Evolutionary conservation across 2,329 filamentous ascomycete species (phyloP).

Genomic region (Pseudocercospora musae): DNA sequence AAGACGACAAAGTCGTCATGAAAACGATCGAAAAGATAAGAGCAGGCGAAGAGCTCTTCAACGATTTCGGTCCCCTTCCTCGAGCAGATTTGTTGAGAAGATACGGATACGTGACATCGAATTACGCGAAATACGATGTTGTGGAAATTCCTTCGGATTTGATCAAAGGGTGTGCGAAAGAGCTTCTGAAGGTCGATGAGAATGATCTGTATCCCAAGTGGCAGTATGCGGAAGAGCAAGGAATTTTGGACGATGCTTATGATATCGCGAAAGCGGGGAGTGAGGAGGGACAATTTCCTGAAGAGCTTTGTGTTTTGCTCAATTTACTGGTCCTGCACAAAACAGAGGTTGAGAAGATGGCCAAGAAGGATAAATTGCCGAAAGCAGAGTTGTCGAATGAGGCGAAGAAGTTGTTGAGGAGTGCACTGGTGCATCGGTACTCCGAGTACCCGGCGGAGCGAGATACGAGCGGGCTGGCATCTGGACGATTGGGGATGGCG

Average conservation of each 20-base stretch:
- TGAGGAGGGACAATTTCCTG: conserved; percentile 37
- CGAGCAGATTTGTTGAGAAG: conserved; percentile 77
- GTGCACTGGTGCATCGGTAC: conserved; percentile 40
- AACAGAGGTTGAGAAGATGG: conserved; percentile 42
- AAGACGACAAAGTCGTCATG: conserved; percentile 62
- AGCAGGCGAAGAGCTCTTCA: conserved; percentile 74
- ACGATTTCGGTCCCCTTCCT: conserved; percentile 83
- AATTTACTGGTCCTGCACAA: conserved; percentile 42
- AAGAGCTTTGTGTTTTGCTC: conserved; percentile 44
- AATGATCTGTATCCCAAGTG: conserved; percentile 27
- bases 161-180: conserved; percentile 49
- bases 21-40: conserved; percentile 66
- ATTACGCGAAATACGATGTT: conserved; percentile 76
- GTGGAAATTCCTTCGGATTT: conserved; percentile 68
- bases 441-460: conserved; percentile 49
- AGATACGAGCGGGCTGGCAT: conserved; percentile 47
- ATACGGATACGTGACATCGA: conserved; percentile 81
- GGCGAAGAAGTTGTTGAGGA: conserved; percentile 42
- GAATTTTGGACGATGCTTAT: conserved; percentile 70
- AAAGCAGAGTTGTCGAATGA: conserved; percentile 36
- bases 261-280: conserved; percentile 46
- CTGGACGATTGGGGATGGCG: conserved; percentile 53
- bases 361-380: conserved; percentile 43
- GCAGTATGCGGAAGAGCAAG: conserved; percentile 59
- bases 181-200: conserved; percentile 10